A percentile compares a stretch with the other conserved stretches of the same genome.
These are phyloP conservation scores for Amborella trichopoda DNA, from an alignment of 164 flowering plant genomes.

Conservation along the genomic window DNA sequence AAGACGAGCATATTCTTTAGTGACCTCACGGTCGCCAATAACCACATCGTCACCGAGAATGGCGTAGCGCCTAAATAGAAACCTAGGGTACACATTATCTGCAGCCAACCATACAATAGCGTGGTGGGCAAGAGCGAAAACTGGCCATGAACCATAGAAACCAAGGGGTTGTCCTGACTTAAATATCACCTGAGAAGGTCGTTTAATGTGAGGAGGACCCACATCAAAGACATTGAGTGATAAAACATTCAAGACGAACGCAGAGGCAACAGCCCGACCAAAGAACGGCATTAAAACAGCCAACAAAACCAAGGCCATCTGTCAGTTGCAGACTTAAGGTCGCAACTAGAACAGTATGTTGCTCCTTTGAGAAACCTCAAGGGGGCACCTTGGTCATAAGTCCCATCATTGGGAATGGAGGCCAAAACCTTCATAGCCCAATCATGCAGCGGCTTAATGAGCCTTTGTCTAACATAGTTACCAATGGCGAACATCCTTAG, in stretches of 20 bases:
- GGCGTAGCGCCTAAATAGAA: not conserved
- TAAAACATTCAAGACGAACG: not conserved
- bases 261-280: not conserved
- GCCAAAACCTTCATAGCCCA: not conserved
- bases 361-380: not conserved
- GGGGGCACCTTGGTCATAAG: not conserved
- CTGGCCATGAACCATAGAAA: not conserved
- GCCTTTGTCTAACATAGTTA: not conserved
- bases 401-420: not conserved
- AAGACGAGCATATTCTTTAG: no score
- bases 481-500: constrained; percentile 1
- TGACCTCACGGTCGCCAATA: not conserved
- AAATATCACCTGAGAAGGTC: not conserved
- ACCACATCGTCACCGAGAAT: constrained; percentile 1
- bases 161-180: not conserved
- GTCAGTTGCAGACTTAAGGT: not conserved
- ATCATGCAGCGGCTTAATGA: not conserved
- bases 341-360: not conserved
- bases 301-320: no score
- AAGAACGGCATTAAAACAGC: not conserved
- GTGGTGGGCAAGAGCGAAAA: constrained; percentile 1
- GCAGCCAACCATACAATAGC: not conserved
- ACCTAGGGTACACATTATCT: not conserved
- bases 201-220: not conserved
- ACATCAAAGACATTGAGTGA: not conserved